These are phyloP conservation scores for Polytolypa hystricis DNA, from an alignment of 2,329 filamentous ascomycete species.

Conservation along the genomic window DNA sequence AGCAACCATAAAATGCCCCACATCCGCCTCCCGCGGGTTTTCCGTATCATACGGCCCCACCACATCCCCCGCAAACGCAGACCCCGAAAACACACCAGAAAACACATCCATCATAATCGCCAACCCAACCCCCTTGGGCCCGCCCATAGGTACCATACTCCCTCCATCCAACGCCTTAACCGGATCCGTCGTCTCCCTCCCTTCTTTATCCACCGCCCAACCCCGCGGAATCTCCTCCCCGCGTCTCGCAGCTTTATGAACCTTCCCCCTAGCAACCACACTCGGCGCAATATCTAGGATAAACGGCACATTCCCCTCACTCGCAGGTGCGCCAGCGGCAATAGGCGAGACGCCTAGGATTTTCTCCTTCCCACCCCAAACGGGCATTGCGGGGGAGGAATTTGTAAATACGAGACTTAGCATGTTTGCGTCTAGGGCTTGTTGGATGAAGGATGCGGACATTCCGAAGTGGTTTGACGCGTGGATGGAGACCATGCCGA, in stretches of 20 bases:
- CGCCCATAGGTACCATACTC: slow-evolving; percentile 78
- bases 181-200: slow-evolving; percentile 60
- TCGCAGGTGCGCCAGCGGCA: slow-evolving; percentile 61
- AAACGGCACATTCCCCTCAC: slow-evolving; percentile 46
- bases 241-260: slow-evolving; percentile 34
- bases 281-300: slow-evolving; percentile 38
- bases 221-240: slow-evolving; percentile 36
- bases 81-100: slow-evolving; percentile 63
- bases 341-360: slow-evolving; percentile 65
- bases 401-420: slow-evolving; percentile 63
- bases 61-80: slow-evolving; percentile 67
- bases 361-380: slow-evolving; percentile 57
- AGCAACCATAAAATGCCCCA: slow-evolving; percentile 62
- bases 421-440: slow-evolving; percentile 61
- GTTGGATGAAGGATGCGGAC: slow-evolving; percentile 68
- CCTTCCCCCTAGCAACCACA: slow-evolving; percentile 35
- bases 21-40: slow-evolving; percentile 47
- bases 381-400: slow-evolving; percentile 59
- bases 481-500: slow-evolving; percentile 65
- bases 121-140: slow-evolving; percentile 67
- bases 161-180: slow-evolving; percentile 56
- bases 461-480: slow-evolving; percentile 78
- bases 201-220: slow-evolving; percentile 66
- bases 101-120: slow-evolving; percentile 86
- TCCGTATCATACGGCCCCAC: slow-evolving; percentile 65